Evolutionary conservation across 345 rosid species (phyloP).

Genomic region (Gossypium longicalyx): DNA sequence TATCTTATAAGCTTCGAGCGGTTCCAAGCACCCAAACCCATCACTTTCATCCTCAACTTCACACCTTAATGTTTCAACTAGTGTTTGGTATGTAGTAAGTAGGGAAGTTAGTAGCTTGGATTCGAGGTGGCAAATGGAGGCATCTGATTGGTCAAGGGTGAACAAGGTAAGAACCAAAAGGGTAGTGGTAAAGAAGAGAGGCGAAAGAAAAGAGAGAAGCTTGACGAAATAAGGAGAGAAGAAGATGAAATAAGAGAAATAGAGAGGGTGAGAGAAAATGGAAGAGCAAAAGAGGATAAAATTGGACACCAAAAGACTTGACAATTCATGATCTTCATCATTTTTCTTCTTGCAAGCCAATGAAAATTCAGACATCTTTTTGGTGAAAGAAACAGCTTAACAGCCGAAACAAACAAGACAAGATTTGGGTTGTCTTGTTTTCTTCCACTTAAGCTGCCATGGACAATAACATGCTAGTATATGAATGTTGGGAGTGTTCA

Average conservation of each 20-base stretch:
- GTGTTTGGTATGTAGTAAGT: conserved; percentile 31
- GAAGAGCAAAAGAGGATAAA: neutral
- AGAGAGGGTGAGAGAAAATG: conserved; percentile 4
- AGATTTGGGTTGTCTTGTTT: conserved; percentile 6
- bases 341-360: conserved; percentile 31
- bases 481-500: too few species aligned
- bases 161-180: conserved; percentile 60
- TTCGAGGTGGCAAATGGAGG: conserved; percentile 15
- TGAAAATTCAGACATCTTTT: conserved; percentile 52
- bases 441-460: neutral
- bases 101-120: conserved; percentile 34
- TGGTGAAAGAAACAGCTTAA: neutral
- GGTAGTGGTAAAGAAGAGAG: conserved; percentile 72
- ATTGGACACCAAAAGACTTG: conserved; percentile 33
- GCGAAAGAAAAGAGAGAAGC: conserved; percentile 75
- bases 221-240: conserved; percentile 72
- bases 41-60: conserved; percentile 32
- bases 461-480: too few species aligned
- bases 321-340: conserved; percentile 16
- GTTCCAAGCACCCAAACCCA: conserved; percentile 35
- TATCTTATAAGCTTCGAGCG: conserved; percentile 58
- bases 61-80: conserved; percentile 37
- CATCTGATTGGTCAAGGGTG: conserved; percentile 26
- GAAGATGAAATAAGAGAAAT: conserved; percentile 48
- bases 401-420: neutral